Evolutionary conservation across 2,329 filamentous ascomycete genomes (phyloP), one percentile per base, ranked within the genome.

Genomic region (Colletotrichum spinosum): DNA sequence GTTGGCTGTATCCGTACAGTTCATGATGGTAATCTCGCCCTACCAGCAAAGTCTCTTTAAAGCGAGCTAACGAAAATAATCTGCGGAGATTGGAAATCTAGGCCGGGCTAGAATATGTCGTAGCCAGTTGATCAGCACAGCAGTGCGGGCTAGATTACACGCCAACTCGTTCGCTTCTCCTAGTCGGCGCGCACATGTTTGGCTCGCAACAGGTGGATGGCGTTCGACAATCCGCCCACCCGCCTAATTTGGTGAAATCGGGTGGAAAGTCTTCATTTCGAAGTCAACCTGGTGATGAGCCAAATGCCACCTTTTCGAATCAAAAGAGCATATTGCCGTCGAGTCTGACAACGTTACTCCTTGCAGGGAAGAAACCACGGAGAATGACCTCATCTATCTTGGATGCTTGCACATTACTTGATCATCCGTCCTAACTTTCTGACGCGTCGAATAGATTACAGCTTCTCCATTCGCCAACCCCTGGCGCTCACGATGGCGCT

Each of bases 381-480:
- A 52, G 52, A 42, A 63, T 57, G 63, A 66, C 58, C 48, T 66
- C 58, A 66, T 49, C 46, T 46, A 39, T 41, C 34, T 7, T n/a
- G 48, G 39, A 33, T 42, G 48, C 41, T 15, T 33, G 49, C 12
- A 39, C 41, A 13, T 25, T 45, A 39, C 37, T 10, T 64, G 39
- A n/a, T 33, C 38, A 50, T 51, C 52, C 57, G 41, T 68, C 63
- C 58, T 54, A 68, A 54, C 57, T 67, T 67, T 67, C 57, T 25
- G 59, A 63, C 49, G 66, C 66, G 55, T 68, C 66, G 54, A 54
- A 54, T 68, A 67, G 13, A 68, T 67, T 68, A 45, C 45, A 57
- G 8, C 39, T 48, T 62, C 62, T 63, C 51, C 45, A 62, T 60
- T 42, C 49, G 52, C 53, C 33, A 46, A 54, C 45, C 60, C 53